phyloP scores from a whole-genome alignment of 2,329 filamentous ascomycete genomes.

The Aspergillaceae sp. region DNA sequence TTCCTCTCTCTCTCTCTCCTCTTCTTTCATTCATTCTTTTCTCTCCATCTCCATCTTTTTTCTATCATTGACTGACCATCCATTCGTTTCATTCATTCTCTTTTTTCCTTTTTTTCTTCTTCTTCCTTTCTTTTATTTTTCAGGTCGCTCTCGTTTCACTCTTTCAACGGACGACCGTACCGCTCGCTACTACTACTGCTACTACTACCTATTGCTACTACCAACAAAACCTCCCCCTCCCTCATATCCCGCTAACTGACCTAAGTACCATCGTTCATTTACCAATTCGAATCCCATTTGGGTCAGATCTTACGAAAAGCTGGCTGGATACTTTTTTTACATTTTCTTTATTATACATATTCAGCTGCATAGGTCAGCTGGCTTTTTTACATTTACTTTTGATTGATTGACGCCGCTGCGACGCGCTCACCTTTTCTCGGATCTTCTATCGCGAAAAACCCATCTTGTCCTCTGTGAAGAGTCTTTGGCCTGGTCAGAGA shows the following conservation, averaged over 20 bases:
- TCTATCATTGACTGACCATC: conserved; percentile 14
- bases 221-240: conserved; percentile 7
- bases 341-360: too few relatives aligned
- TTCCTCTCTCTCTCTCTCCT: conserved; percentile 17
- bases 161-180: conserved; percentile 42
- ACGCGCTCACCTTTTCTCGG: conserved; percentile 19
- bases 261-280: not conserved
- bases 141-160: conserved; percentile 40
- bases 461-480: not conserved
- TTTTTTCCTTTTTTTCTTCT: conserved; percentile 17
- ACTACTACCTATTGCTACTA: conserved; percentile 23
- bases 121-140: conserved; percentile 18
- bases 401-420: conserved; percentile 23
- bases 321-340: conserved; percentile 6
- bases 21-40: conserved; percentile 18
- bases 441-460: not conserved
- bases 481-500: conserved; percentile 6
- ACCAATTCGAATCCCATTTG: not conserved
- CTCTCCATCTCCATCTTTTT: conserved; percentile 24
- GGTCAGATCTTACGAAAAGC: not conserved
- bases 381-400: conserved; percentile 6
- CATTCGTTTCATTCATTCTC: conserved; percentile 9
- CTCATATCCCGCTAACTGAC: not conserved
- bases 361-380: conserved; percentile 33
- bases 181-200: conserved; percentile 12